Base-by-base conservation (phyloP, 164 flowering plant species). In the Santalum album region DNA sequence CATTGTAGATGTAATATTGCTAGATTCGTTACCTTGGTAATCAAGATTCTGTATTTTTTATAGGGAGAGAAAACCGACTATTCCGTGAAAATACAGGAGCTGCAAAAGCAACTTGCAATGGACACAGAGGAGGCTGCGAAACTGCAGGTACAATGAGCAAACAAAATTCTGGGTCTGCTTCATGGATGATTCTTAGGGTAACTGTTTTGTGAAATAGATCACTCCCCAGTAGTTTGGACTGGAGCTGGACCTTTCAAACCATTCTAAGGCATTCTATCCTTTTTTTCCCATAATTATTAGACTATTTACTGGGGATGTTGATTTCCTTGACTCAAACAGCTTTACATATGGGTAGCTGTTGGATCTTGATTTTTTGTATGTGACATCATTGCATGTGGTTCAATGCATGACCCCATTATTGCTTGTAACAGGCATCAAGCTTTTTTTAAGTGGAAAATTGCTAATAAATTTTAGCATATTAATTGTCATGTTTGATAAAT, bases 61-160 rank as follows among this genome's bases (percentile, higher is more conserved):
- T 53, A 92, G 99, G 92, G 82, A 44, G 95, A 87, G 51, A 83
- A 87, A 62, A 75, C 57, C 19, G 99, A 92, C 62, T 87, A 75
- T 58, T 77, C 96, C 15, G 45, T 72, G 12, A 92, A 90, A 76
- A 92, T 92, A 67, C 96, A 75, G 68, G 99, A 92, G 63, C 62
- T 92, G 75, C 91, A 87, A 59, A 89, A 81, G 78, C 99, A 92
- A 67, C 96, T 92, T 59, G 51, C 84, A 32, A 80, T 92, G 87
- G 97, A 92, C 65, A 68, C 32, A 53, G 87, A 85, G 67, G 99
- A 89, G 73, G 96, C 86, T 49, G 78, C 83, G 62, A 87, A 72
- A 63, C 67, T 92, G 57, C 86, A 83, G 96, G 99, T 78, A 25
- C 24, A 18, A 2, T 42, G 21, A 12, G n/a, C 3, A 18, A 42